Evolutionary conservation across 2,329 filamentous ascomycete genomes (phyloP), one percentile per base, ranked within the genome.

Genomic region (Curvularia lunata): DNA sequence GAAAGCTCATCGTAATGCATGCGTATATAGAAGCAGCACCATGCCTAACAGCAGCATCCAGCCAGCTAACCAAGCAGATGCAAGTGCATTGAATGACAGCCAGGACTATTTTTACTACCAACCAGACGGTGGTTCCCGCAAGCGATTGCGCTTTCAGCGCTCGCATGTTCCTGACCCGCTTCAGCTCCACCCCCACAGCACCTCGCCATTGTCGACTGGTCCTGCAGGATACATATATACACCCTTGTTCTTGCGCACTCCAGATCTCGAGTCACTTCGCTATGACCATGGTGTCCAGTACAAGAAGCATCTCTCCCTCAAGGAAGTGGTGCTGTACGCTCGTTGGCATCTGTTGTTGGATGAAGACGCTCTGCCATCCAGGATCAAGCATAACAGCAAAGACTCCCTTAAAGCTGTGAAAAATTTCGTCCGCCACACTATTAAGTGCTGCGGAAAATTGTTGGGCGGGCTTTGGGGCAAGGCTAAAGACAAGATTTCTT

Each of bases 181-280:
- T 21, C 25, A 27, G 18, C 25, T 42, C 5, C 28, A 28, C 6
- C 10, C 12, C 5, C 19, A 47, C 8, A 16, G n/a, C 8, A 45
- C 19, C 27, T 32, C 32, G 8, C 42, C 42, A 27, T 21, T 52
- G 13, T 9, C 54, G 5, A 32, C 38, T 4, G 58, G 58, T 13
- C 54, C 58, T 5, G 30, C 49, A 42, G 54, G 32, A 10, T 60
- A 56, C 43, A 43, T 9, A 13, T 60, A 60, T 27, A 60, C 50
- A 6, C 50, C 28, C 0, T 5, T 46, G 5, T 47, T 12, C 5
- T 13, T 34, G 27, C 54, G 58, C 1, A 40, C 49, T 4, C 41
- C 45, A 16, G 32, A 25, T 1, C 37, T 53, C 8, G 58, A 60
- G 41, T 53, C 48, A 5, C 43, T 57, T 23, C 37, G 58, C 25